Evolutionary conservation across 1,284 basidiomycete species (phyloP).

Genomic region (Puccinia hordei): DNA sequence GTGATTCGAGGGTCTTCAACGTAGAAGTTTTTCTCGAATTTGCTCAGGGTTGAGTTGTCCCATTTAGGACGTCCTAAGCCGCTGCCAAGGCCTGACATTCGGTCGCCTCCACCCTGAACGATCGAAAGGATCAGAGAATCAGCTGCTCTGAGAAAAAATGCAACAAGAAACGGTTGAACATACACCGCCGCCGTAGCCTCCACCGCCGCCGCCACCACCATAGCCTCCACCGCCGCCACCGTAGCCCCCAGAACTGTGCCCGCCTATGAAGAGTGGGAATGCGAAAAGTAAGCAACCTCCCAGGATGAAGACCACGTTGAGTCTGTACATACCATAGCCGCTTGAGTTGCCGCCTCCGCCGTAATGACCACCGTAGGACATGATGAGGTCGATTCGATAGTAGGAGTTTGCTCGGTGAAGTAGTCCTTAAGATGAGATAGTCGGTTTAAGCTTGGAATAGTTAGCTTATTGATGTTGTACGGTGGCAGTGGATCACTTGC

Average conservation of each 20-base stretch:
- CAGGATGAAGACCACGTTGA: neutral
- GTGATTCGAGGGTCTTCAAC: conserved; percentile 84
- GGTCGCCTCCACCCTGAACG: conserved; percentile 66
- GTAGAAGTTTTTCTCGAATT: conserved; percentile 87
- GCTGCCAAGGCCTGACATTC: conserved; percentile 80
- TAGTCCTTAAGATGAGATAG: neutral
- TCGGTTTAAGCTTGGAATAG: neutral
- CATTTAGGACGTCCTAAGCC: conserved; percentile 84
- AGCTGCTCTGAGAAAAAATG: neutral
- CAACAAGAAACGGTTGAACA: neutral
- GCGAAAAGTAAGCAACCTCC: neutral
- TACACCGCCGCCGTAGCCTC: conserved; percentile 51
- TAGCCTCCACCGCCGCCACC: too few relatives aligned
- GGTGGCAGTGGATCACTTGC: too few relatives aligned
- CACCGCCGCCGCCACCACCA: conserved; percentile 41
- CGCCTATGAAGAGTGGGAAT: conserved; percentile 13
- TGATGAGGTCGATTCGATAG: too few relatives aligned
- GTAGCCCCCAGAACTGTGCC: conserved; percentile 13
- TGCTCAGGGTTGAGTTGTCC: conserved; percentile 70
- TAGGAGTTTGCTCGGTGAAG: too few relatives aligned
- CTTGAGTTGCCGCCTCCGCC: conserved; percentile 39
- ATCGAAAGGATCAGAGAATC: conserved; percentile 29
- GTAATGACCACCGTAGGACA: conserved; percentile 45
- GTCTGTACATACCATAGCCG: conserved; percentile 5
- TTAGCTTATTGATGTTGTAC: neutral